Evolutionary conservation across 2,329 filamentous ascomycete genomes (phyloP).

Genomic region (Fusarium newnesense): DNA sequence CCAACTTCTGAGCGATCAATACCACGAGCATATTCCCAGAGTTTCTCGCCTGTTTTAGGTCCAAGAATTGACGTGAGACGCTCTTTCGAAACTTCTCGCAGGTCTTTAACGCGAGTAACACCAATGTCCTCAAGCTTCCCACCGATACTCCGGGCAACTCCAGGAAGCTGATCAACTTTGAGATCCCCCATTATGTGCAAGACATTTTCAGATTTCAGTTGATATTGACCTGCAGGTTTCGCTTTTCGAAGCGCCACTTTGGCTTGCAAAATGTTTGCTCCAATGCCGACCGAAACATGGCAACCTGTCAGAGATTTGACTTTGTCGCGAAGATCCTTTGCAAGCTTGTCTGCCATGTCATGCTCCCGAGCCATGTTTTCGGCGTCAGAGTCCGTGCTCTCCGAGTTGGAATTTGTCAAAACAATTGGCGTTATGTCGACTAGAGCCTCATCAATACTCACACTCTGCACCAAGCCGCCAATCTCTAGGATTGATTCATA

Average conservation of each 20-base stretch:
- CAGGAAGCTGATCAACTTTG: slow-evolving; percentile 83
- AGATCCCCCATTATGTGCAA: slow-evolving; percentile 81
- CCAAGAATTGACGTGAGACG: slow-evolving; percentile 78
- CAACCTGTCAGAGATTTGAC: slow-evolving; percentile 83
- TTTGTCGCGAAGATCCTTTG: slow-evolving; percentile 70
- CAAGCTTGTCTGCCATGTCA: slow-evolving; percentile 76
- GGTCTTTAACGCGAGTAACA: slow-evolving; percentile 83
- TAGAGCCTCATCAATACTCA: slow-evolving; percentile 95
- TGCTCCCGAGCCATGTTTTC: slow-evolving; percentile 82
- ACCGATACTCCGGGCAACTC: slow-evolving; percentile 90
- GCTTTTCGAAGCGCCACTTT: slow-evolving; percentile 91
- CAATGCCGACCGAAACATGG: slow-evolving; percentile 91
- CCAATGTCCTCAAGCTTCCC: slow-evolving; percentile 89
- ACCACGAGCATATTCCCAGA: slow-evolving; percentile 90
- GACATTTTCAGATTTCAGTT: slow-evolving; percentile 84
- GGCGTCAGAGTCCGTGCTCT: slow-evolving; percentile 71
- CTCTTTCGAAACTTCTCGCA: slow-evolving; percentile 81
- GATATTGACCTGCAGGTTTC: slow-evolving; percentile 93
- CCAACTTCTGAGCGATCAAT: slow-evolving; percentile 89
- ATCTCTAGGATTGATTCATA: slow-evolving; percentile 85
- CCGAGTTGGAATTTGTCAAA: slow-evolving; percentile 70
- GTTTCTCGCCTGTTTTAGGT: slow-evolving; percentile 90
- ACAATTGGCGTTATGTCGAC: slow-evolving; percentile 83
- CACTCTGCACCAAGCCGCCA: slow-evolving; percentile 89
- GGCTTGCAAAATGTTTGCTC: slow-evolving; percentile 87